Evolutionary conservation across 306 rosid species (phyloP).

Genomic region (Sophora flavescens): DNA sequence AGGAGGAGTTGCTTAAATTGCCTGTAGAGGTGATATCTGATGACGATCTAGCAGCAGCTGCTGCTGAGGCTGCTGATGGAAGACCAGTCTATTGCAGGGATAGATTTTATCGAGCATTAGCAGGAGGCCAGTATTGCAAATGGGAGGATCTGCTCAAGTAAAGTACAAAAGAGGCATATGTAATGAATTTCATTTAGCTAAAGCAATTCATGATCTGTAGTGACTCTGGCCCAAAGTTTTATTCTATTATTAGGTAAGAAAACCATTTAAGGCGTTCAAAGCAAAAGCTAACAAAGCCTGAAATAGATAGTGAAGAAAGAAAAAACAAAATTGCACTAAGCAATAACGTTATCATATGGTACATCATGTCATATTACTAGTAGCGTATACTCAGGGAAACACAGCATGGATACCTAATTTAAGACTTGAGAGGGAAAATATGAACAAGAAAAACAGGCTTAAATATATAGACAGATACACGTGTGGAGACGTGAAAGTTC

Average conservation of each 20-base stretch:
- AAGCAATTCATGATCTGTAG: conserved; percentile 49
- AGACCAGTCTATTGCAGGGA: conserved; percentile 98
- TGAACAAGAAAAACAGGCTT: conserved; percentile 27
- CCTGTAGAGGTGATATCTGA: conserved; percentile 79
- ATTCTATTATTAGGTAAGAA: conserved; percentile 3
- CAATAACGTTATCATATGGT: conserved; percentile 21
- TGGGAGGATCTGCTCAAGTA: conserved; percentile 90
- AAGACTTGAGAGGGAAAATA: not conserved
- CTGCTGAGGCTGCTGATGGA: conserved; percentile 98
- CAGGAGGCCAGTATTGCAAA: conserved; percentile 99
- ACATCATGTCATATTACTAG: conserved; percentile 22
- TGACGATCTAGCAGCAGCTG: conserved; percentile 96
- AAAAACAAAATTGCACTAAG: not conserved
- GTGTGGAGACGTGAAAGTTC: conserved; percentile 36
- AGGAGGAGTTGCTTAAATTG: conserved; percentile 89
- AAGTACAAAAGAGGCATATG: conserved; percentile 38
- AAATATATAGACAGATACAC: conserved; percentile 11
- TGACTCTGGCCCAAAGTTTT: conserved; percentile 43
- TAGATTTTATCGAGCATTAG: conserved; percentile 92
- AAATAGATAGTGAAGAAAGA: conserved; percentile 39
- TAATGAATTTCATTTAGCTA: conserved; percentile 40
- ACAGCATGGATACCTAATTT: not conserved
- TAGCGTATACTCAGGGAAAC: conserved; percentile 10
- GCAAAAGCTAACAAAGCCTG: conserved; percentile 41
- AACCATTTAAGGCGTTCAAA: conserved; percentile 40